Evolutionary conservation across 805 yeast genomes (phyloP).

Genomic region (Hemisphaericaspora nanyangensis): DNA sequence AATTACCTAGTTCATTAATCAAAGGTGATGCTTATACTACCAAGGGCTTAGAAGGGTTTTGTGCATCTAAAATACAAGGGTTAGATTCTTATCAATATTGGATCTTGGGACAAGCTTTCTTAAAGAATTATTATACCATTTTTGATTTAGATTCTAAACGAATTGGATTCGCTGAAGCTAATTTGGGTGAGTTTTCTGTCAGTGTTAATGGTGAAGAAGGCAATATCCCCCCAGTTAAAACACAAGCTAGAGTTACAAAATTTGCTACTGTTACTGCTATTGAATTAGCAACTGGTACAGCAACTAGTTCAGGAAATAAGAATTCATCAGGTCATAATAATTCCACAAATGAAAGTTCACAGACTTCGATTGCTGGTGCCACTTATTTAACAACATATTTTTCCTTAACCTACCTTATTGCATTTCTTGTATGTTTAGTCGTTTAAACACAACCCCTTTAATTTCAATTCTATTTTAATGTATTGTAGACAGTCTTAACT

Average conservation of each 20-base stretch:
- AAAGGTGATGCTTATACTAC: constrained; percentile 45
- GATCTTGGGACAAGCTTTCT: constrained; percentile 64
- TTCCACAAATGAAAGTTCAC: too few relatives aligned
- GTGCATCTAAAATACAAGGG: constrained; percentile 66
- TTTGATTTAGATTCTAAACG: constrained; percentile 49
- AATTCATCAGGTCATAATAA: too few relatives aligned
- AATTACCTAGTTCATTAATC: constrained; percentile 39
- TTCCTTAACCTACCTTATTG: too few relatives aligned
- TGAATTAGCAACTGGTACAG: too few relatives aligned
- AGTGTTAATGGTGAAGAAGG: background rate
- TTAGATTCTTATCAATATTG: constrained; percentile 39
- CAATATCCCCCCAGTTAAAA: background rate
- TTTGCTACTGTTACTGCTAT: background rate
- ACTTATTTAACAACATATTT: too few relatives aligned
- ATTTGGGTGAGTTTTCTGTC: background rate
- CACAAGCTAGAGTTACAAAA: background rate
- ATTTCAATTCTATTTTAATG: too few relatives aligned
- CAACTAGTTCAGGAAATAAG: too few relatives aligned
- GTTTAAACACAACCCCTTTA: too few relatives aligned
- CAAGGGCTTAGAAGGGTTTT: constrained; percentile 41
- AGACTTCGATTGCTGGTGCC: too few relatives aligned
- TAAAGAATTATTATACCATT: constrained; percentile 52
- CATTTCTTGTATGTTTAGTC: background rate
- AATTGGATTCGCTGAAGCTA: constrained; percentile 45
- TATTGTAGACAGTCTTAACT: too few relatives aligned